These are phyloP conservation scores for Xylaria intraflava DNA, from an alignment of 495 filamentous ascomycete species.

Conservation along the genomic window DNA sequence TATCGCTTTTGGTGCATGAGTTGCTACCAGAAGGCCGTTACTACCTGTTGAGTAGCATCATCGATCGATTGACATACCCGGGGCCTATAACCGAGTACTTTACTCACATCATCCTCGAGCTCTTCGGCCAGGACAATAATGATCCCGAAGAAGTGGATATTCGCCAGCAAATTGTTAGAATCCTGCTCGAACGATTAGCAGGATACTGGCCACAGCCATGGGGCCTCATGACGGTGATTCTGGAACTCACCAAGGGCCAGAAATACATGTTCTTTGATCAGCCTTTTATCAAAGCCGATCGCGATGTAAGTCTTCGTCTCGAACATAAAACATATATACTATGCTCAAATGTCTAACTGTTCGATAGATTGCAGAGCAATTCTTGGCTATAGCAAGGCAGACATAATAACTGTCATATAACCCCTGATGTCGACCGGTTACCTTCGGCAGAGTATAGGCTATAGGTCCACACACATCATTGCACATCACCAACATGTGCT, in stretches of 20 bases:
- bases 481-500: not conserved
- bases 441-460: not conserved
- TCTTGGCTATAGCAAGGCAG: slow-evolving; percentile 32
- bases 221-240: slow-evolving; percentile 84
- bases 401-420: slow-evolving; percentile 10
- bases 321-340: slow-evolving; percentile 6
- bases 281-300: slow-evolving; percentile 81
- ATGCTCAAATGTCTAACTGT: not conserved
- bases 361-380: slow-evolving; percentile 38
- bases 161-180: slow-evolving; percentile 80
- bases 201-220: slow-evolving; percentile 93
- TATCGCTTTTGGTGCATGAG: slow-evolving; percentile 67
- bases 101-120: slow-evolving; percentile 73
- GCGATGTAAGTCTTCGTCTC: slow-evolving; percentile 55
- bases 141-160: slow-evolving; percentile 77
- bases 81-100: slow-evolving; percentile 92
- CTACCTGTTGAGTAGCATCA: slow-evolving; percentile 74
- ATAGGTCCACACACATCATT: not conserved
- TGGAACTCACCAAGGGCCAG: slow-evolving; percentile 87
- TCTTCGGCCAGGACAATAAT: slow-evolving; percentile 72
- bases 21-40: slow-evolving; percentile 74
- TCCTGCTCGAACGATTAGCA: slow-evolving; percentile 79
- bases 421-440: not conserved
- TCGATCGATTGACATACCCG: slow-evolving; percentile 86
- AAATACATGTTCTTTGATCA: slow-evolving; percentile 86